phyloP scores from a whole-genome alignment of 331 rosid species.

The Arachis monticola region DNA sequence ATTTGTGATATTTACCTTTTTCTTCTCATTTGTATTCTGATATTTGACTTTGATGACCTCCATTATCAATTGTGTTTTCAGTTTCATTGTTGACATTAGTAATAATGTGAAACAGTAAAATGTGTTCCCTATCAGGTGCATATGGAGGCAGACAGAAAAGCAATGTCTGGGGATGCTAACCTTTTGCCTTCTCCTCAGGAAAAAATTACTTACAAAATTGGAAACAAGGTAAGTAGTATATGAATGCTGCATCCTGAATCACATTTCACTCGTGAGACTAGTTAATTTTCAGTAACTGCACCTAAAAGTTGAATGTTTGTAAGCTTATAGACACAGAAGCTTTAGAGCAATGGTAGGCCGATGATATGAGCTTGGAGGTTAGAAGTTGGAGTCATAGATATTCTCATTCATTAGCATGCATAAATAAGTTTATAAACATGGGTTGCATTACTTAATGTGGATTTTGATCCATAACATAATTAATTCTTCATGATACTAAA shows the following conservation, averaged over 20 bases:
- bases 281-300: slow-evolving; percentile 18
- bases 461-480: neutral
- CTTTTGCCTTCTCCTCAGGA: slow-evolving; percentile 59
- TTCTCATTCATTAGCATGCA: neutral
- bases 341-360: slow-evolving; percentile 24
- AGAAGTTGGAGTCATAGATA: slow-evolving; percentile 5
- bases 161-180: slow-evolving; percentile 67
- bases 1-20: slow-evolving; percentile 29
- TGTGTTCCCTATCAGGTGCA: slow-evolving; percentile 70
- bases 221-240: slow-evolving; percentile 76
- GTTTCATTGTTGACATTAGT: slow-evolving; percentile 36
- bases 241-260: slow-evolving; percentile 12
- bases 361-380: slow-evolving; percentile 16
- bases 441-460: slow-evolving; percentile 12
- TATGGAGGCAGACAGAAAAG: slow-evolving; percentile 91
- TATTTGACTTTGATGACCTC: slow-evolving; percentile 39
- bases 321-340: slow-evolving; percentile 25
- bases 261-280: neutral
- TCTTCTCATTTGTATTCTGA: slow-evolving; percentile 34
- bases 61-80: slow-evolving; percentile 18
- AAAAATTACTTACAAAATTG: slow-evolving; percentile 74
- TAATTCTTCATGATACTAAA: neutral
- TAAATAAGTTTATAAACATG: neutral
- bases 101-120: slow-evolving; percentile 38
- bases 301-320: slow-evolving; percentile 4